Conservation (phyloP, 306 rosid genomes). For the Cicer arietinum region DNA sequence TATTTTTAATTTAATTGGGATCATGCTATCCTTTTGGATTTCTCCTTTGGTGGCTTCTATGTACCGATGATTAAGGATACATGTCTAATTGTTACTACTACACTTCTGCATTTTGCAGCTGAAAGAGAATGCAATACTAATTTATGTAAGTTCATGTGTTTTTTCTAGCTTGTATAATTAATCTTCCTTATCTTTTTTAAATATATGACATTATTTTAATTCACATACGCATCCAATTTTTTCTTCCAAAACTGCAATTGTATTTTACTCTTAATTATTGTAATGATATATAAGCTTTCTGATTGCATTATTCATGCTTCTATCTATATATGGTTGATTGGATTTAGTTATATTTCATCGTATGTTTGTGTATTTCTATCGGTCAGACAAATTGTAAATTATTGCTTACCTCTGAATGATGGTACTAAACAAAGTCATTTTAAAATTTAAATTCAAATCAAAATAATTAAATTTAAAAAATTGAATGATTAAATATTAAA, state of each 20-base stretch:
- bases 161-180: neutral
- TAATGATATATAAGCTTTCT: neutral
- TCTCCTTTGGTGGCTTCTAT: slow-evolving; percentile 48
- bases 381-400: too few relatives aligned
- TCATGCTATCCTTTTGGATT: slow-evolving; percentile 55
- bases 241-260: neutral
- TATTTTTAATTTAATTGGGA: slow-evolving; percentile 34
- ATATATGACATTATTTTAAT: neutral
- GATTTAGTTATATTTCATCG: neutral
- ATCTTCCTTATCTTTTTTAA: neutral
- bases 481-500: too few relatives aligned
- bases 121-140: neutral
- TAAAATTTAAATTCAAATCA: too few relatives aligned
- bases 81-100: neutral
- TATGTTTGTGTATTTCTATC: neutral
- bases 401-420: too few relatives aligned
- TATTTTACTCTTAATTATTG: neutral
- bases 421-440: too few relatives aligned
- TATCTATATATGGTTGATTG: neutral
- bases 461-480: too few relatives aligned
- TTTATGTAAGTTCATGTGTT: slow-evolving; percentile 32
- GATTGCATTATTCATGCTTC: neutral
- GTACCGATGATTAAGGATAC: neutral
- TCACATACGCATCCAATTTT: neutral
- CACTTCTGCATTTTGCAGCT: slow-evolving; percentile 25